Conservation (phyloP, 2,329 filamentous ascomycete species). For the Hymenoscyphus scutula region DNA sequence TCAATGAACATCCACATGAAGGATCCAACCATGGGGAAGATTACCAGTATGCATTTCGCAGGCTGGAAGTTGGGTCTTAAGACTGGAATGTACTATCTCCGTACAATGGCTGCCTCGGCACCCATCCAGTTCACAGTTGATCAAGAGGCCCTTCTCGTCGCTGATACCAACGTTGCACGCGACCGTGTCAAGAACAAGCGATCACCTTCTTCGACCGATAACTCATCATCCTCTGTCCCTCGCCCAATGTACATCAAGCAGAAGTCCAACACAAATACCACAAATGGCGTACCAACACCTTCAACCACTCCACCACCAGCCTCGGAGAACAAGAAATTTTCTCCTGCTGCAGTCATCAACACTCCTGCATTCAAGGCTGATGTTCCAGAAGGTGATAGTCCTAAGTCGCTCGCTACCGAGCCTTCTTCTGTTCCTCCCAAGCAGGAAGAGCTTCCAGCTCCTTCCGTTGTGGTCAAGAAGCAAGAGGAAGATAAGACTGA, state of each 20-base stretch:
- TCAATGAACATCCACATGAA: constrained; percentile 99
- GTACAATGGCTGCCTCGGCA: constrained; percentile 92
- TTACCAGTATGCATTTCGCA: constrained; percentile 98
- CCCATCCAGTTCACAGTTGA: constrained; percentile 99
- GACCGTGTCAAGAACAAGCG: constrained; percentile 69
- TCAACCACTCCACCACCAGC: constrained; percentile 62
- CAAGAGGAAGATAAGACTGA: constrained; percentile 74
- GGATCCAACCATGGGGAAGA: constrained; percentile 99
- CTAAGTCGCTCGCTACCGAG: constrained; percentile 73
- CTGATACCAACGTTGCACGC: constrained; percentile 74
- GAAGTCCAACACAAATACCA: constrained; percentile 40
- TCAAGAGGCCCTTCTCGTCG: constrained; percentile 87
- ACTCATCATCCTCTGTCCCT: constrained; percentile 58
- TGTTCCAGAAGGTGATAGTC: constrained; percentile 72
- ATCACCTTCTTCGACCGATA: constrained; percentile 46
- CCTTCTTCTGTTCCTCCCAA: constrained; percentile 57
- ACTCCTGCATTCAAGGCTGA: constrained; percentile 74
- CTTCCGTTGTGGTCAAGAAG: constrained; percentile 50
- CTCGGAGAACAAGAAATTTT: constrained; percentile 39
- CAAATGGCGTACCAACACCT: constrained; percentile 67
- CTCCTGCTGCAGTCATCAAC: constrained; percentile 54
- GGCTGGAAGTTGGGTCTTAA: constrained; percentile 99
- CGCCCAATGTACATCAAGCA: constrained; percentile 65
- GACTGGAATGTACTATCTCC: constrained; percentile 99
- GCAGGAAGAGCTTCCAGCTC: constrained; percentile 62